Evolutionary conservation across 192 early-diverging fungal genomes (phyloP), one percentile per base, ranked within the genome.

Genomic region (Spizellomyces sp.): DNA sequence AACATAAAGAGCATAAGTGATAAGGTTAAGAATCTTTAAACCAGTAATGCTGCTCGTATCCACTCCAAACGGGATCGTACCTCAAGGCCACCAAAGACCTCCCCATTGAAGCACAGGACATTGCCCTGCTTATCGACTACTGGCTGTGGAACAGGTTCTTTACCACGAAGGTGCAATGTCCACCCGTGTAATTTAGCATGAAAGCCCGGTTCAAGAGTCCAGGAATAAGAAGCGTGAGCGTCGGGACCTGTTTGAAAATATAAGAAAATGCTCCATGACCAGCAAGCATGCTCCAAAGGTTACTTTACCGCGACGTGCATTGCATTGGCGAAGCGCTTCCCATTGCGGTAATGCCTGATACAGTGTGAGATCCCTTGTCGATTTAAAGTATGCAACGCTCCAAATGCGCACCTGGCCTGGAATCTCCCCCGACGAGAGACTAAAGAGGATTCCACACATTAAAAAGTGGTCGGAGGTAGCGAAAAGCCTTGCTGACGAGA

Each of bases 1-100:
- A 36, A 36, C 1, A 36, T 0, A 3, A 36, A 36, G 27, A 36
- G 1, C 27, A 36, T 3, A 36, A 36, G 27, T 36, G 27, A 36
- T 3, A 36, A 36, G 27, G 27, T 17, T 59, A 21, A 2, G 15
- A 0, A 19, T n/a, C 15, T n/a, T n/a, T 15, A 0, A 55, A 55
- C 15, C 15, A 55, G 47, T 3, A 27, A 7, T 36, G 6, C 0
- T 10, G 45, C 6, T 17, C 22, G 9, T 27, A 15, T 63, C 15
- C 12, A 22, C 2, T 10, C 1, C 48, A 41, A 36, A 21, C 21
- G 15, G 10, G 10, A 6, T 42, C 42, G 50, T n/a, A 92, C 85
- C 36, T 85, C 73, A 4, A 93, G 75, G 0, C 93, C 94, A 50
- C 80, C 86, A 82, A 95, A 98, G 22, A 96, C 84, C 72, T 98